Percentiles rank a stretch among this genome's conserved stretches.
Conservation (phyloP, 163 green algal genomes). For the Scenedesmus sp. region DNA sequence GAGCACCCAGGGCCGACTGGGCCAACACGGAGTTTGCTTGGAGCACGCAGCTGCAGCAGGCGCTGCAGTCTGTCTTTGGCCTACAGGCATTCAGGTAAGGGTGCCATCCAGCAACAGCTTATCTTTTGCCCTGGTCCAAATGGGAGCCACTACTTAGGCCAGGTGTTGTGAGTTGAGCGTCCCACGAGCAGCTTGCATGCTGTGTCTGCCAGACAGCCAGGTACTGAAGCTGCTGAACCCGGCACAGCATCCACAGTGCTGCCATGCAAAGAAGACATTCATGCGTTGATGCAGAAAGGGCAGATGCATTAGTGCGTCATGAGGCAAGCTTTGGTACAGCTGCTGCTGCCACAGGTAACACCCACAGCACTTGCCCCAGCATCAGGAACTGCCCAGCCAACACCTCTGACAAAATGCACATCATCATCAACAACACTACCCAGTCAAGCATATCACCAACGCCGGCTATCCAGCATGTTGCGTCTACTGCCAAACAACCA, state of each 20-base stretch:
- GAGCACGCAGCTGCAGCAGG: slow-evolving; percentile 61
- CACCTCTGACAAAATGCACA: too few species aligned
- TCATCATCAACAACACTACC: too few species aligned
- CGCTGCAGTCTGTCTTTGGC: slow-evolving; percentile 67
- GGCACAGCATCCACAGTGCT: too few species aligned
- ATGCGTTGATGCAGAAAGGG: too few species aligned
- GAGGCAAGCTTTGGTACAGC: too few species aligned
- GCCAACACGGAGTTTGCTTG: slow-evolving; percentile 68
- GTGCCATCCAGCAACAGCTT: neutral
- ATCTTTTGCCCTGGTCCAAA: neutral
- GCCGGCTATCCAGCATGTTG: neutral
- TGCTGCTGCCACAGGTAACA: neutral
- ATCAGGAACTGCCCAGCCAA: too few species aligned
- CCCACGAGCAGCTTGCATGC: neutral
- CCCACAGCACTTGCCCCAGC: neutral
- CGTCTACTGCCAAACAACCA: neutral
- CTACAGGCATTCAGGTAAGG: slow-evolving; percentile 69
- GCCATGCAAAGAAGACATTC: too few species aligned
- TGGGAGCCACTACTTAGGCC: neutral
- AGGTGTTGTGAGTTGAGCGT: neutral
- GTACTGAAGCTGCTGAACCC: too few species aligned
- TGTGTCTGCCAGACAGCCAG: too few species aligned
- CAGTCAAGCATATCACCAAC: too few species aligned
- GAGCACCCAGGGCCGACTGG: slow-evolving; percentile 76
- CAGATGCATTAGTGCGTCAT: too few species aligned